Base-by-base conservation (phyloP, 257 asterid genomes). In the Echium plantagineum region DNA sequence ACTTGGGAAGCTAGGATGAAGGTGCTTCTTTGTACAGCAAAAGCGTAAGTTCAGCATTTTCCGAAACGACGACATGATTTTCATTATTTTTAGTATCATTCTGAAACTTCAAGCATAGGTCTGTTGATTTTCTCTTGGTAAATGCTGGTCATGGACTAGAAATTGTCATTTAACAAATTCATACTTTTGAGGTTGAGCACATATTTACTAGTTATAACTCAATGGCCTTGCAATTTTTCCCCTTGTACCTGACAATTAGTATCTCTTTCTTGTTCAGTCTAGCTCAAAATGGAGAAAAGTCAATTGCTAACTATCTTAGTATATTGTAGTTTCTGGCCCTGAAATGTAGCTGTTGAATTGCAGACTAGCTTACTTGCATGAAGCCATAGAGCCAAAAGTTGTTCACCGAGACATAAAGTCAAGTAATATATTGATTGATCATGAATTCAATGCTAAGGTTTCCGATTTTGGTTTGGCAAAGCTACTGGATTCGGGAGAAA, bases 381-480 rank as follows among this genome's bases (percentile, higher is more conserved):
- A 91, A 75, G 89, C 98, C 61, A 85, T 91, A 69, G 98, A 91
- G 66, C 98, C 98, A 17, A 91, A 91, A 80, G 98, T 91, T 21
- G 77, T 91, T 26, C 98, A 91, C 32, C 89, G 98, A 28, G 98
- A 91, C 80, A 88, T 91, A 64, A 91, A 91, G 80, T 91, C 98
- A 56, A 91, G 98, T 69, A 91, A 91, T 73, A 91, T 91, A 74
- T 76, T 91, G 85, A 86, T 91, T 58, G 94, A 88, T 32, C 73
- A 71, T 1, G 94, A 81, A 60, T 91, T 91, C 77, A 84, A 91
- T 32, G 80, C 93, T 61, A 91, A 91, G 75, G 90, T 88, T 73
- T 91, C 98, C 19, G 96, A 91, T 73, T 91, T 91, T 75, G 98
- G 98, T 55, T 77, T 91, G 84, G 98, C 98, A 21, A 91, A 91